phyloP scores from a whole-genome alignment of 176 grass and related monocot species.

The Hordeum vulgare region MorexV3_pseudomolecules_assembly NC_058519.1:192473313-192473812 shows the following conservation, averaged over 20 bases:
- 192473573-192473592: slow-evolving; percentile 5
- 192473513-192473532: neutral
- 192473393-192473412: neutral
- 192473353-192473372: neutral
- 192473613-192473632: neutral
- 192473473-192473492: neutral
- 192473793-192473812: neutral
- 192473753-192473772: too few species aligned
- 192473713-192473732: neutral
- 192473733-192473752: too few species aligned
- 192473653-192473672: neutral
- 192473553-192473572: slow-evolving; percentile 19
- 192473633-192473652: neutral
- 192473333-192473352: slow-evolving; percentile 26
- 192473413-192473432: slow-evolving; percentile 17
- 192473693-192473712: too few species aligned
- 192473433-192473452: neutral
- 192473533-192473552: slow-evolving; percentile 7
- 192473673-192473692: too few species aligned
- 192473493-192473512: slow-evolving; percentile 15
- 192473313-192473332: neutral
- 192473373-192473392: too few species aligned
- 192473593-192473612: neutral
- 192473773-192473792: too few species aligned
- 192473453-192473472: neutral